phyloP scores from a whole-genome alignment of 257 asterid genomes.

The Coffea canephora region DNA sequence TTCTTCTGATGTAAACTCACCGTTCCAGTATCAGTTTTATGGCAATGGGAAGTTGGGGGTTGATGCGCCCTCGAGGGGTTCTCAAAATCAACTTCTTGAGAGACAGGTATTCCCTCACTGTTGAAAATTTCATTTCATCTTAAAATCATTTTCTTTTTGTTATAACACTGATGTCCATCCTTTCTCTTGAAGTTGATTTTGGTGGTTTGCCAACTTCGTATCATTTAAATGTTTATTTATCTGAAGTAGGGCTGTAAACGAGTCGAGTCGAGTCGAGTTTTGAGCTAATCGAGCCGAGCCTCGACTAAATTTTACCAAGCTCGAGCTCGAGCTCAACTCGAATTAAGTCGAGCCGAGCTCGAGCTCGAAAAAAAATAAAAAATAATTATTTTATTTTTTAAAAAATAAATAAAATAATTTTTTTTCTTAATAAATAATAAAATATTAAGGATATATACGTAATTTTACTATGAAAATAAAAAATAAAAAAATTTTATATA shows the following conservation, averaged over 20 bases:
- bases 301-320: no score
- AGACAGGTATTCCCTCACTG: conserved; percentile 61
- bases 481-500: no score
- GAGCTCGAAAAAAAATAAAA: no score
- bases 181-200: not conserved
- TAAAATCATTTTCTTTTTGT: not conserved
- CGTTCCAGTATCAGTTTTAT: conserved; percentile 86
- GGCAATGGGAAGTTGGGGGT: conserved; percentile 83
- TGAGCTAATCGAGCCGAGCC: no score
- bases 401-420: no score
- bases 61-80: conserved; percentile 79
- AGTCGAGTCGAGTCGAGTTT: no score
- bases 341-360: no score
- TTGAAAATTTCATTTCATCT: conserved; percentile 10
- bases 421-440: no score
- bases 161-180: not conserved
- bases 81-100: conserved; percentile 95
- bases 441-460: no score
- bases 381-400: no score
- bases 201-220: not conserved
- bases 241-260: not conserved
- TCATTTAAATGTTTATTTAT: not conserved
- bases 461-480: no score
- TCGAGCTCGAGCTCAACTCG: no score
- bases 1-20: conserved; percentile 81